Evolutionary conservation across 2,329 filamentous ascomycete species (phyloP).

Genomic region (Arachnomyces sp.): DNA sequence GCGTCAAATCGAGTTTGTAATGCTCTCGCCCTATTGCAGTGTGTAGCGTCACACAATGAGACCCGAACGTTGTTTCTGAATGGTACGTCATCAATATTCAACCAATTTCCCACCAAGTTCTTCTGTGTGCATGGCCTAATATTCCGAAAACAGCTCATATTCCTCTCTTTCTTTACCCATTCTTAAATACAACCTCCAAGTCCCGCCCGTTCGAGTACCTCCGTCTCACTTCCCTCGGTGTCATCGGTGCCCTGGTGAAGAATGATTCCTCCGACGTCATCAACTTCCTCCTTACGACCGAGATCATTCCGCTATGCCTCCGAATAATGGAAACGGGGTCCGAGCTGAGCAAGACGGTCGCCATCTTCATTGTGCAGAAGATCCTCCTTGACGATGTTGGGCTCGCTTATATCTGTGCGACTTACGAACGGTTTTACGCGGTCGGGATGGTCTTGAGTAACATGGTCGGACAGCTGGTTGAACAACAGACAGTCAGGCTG

Average conservation of each 20-base stretch:
- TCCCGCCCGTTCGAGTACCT: slow-evolving; percentile 96
- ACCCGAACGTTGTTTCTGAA: slow-evolving; percentile 89
- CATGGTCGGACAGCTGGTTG: slow-evolving; percentile 96
- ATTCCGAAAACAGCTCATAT: slow-evolving; percentile 65
- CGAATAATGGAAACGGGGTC: slow-evolving; percentile 99
- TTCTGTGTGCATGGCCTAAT: background rate
- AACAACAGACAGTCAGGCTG: slow-evolving; percentile 90
- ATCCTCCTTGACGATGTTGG: slow-evolving; percentile 95
- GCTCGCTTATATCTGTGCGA: slow-evolving; percentile 96
- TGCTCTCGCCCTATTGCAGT: slow-evolving; percentile 88
- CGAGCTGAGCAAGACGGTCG: slow-evolving; percentile 96
- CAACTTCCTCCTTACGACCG: slow-evolving; percentile 95
- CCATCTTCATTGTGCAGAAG: slow-evolving; percentile 99
- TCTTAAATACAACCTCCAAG: slow-evolving; percentile 97
- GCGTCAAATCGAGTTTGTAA: slow-evolving; percentile 97
- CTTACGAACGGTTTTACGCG: slow-evolving; percentile 96
- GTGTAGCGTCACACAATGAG: slow-evolving; percentile 94
- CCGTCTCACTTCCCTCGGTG: slow-evolving; percentile 86
- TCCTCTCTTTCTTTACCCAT: slow-evolving; percentile 93
- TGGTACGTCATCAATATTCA: slow-evolving; percentile 50
- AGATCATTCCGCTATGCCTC: slow-evolving; percentile 95
- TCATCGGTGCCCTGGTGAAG: slow-evolving; percentile 95
- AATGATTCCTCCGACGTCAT: slow-evolving; percentile 98
- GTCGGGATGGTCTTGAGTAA: slow-evolving; percentile 96
- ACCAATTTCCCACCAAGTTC: slow-evolving; percentile 6